Percentiles rank a stretch among this genome's conserved stretches.
Conservation (phyloP, 176 grass and related monocot genomes). For the Musa acuminata region DNA sequence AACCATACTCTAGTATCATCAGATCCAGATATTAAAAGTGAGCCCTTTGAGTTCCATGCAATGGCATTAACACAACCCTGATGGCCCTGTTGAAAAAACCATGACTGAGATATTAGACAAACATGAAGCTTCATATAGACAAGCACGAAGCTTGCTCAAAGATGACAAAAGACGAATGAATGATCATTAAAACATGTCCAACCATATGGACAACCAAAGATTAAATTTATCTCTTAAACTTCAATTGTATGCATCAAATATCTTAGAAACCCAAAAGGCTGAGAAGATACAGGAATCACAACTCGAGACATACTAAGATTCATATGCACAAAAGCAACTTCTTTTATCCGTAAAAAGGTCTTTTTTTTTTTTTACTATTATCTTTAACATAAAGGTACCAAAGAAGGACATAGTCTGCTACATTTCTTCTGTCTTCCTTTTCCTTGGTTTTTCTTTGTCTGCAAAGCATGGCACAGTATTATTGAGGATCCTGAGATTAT, state of each 20-base stretch:
- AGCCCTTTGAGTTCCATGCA: constrained; percentile 83
- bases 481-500: background rate
- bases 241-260: background rate
- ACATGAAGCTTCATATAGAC: too few relatives aligned
- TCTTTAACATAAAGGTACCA: too few relatives aligned
- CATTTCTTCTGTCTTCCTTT: too few relatives aligned
- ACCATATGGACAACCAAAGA: background rate
- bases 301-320: background rate
- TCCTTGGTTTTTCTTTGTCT: too few relatives aligned
- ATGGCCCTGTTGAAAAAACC: constrained; percentile 52
- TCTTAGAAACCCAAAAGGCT: background rate
- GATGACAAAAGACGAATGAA: background rate
- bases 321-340: background rate
- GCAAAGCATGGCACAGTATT: too few relatives aligned
- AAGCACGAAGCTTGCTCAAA: too few relatives aligned
- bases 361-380: too few relatives aligned
- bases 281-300: background rate
- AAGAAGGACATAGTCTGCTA: too few relatives aligned
- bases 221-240: background rate
- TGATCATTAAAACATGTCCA: background rate
- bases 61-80: constrained; percentile 84
- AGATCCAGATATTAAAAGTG: constrained; percentile 93
- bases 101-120: background rate
- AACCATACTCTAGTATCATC: constrained; percentile 82
- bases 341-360: background rate